Evolutionary conservation across 768 basidiomycete species (phyloP), one percentile per base, ranked within the genome.

Genomic region (Kwoniella europaea): DNA sequence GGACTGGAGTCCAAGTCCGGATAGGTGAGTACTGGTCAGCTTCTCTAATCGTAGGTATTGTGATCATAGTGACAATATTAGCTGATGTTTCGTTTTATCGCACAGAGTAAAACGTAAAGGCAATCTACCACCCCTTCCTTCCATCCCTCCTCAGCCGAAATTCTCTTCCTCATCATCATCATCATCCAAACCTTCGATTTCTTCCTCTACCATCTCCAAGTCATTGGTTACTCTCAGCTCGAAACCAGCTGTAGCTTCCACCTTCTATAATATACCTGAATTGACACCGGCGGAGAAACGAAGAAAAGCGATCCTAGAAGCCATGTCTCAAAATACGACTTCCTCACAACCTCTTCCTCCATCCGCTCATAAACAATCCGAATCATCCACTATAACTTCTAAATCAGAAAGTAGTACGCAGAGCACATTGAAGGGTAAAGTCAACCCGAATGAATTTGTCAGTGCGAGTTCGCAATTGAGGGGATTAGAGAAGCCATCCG

Each of bases 241-340:
- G 46, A 9, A 44, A 1, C 61, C n/a, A 29, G 6, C 5, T 50
- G 22, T 24, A 42, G 22, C 41, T 61, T 10, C 10, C 60, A 35
- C 6, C 44, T 9, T 29, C 55, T 7, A 55, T n/a, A 18, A 20
- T 12, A 9, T 35, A 35, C 35, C 35, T 35, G 35, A 35, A 35
- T 72, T 77, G 68, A 75, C 77, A 16, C 69, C 79, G 4, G 73
- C 72, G 3, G 73, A 81, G 18, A 15, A 76, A 54, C 22, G 79
- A 43, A 50, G 79, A 29, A 68, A 65, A 63, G 79, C 79, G 10
- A 81, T 81, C 20, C 50, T 79, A 27, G 79, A 75, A 7, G 75
- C 77, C 6, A 64, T 70, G 63, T 64, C 62, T 13, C 62, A 63
- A 58, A 69, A 69, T 43, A 53, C 55, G 20, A 61, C 64, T 22